These are phyloP conservation scores for Phellopilus nigrolimitatus DNA, from an alignment of 1,284 basidiomycete species.

Conservation along the genomic window DNA sequence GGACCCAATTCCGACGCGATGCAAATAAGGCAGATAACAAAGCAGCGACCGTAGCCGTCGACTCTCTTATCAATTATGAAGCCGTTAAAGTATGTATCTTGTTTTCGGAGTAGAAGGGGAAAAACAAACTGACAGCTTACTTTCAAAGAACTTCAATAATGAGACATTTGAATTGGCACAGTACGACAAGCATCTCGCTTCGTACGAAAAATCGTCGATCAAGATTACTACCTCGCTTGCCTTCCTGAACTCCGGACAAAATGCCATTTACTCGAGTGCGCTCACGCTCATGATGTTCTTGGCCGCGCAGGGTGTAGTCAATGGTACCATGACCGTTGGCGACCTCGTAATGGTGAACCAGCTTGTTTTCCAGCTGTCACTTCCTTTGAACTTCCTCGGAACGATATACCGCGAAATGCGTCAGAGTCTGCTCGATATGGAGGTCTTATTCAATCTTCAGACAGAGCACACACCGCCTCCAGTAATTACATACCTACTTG, in stretches of 20 bases:
- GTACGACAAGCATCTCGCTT: conserved; percentile 85
- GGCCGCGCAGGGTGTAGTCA: conserved; percentile 90
- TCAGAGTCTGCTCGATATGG: conserved; percentile 96
- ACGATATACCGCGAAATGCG: conserved; percentile 96
- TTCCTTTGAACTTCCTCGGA: conserved; percentile 95
- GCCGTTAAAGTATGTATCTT: conserved; percentile 79
- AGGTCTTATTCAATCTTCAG: conserved; percentile 89
- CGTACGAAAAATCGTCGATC: conserved; percentile 89
- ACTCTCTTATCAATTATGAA: conserved; percentile 96
- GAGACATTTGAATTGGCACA: conserved; percentile 87
- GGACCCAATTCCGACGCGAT: conserved; percentile 90
- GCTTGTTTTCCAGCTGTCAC: conserved; percentile 95
- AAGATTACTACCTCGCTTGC: conserved; percentile 96
- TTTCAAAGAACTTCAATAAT: conserved; percentile 89
- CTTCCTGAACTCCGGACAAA: conserved; percentile 93
- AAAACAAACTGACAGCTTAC: neutral
- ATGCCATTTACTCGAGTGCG: conserved; percentile 91
- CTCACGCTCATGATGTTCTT: conserved; percentile 95
- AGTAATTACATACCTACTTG: conserved; percentile 33
- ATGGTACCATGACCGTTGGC: conserved; percentile 96
- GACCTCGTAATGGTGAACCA: conserved; percentile 99
- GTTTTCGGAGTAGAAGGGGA: neutral
- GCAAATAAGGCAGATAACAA: conserved; percentile 97
- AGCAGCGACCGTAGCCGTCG: conserved; percentile 90
- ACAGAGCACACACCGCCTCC: conserved; percentile 73